Conservation (phyloP, 306 rosid genomes). For the Hylodesmum podocarpum region DNA sequence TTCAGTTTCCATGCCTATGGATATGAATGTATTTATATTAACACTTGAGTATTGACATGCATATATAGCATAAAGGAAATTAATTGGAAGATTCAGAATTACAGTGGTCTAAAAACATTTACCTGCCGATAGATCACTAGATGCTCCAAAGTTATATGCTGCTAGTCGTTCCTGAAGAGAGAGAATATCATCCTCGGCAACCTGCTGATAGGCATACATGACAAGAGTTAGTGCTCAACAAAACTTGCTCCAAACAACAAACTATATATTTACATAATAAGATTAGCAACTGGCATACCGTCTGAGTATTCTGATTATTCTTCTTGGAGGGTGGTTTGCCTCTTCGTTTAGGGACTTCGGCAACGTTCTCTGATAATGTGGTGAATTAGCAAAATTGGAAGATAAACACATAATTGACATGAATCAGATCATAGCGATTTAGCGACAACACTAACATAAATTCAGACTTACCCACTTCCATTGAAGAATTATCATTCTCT, state of each 20-base stretch:
- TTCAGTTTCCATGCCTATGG: constrained; percentile 59
- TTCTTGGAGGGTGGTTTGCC: constrained; percentile 56
- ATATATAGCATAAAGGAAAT: background rate
- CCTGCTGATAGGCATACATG: constrained; percentile 38
- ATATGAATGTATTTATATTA: background rate
- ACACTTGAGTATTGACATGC: background rate
- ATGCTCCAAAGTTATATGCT: constrained; percentile 75
- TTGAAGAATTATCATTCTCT: constrained; percentile 48
- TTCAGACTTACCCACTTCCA: constrained; percentile 64
- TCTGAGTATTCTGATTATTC: constrained; percentile 60
- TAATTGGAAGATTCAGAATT: background rate
- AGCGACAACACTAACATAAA: background rate
- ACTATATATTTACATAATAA: background rate
- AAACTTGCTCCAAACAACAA: background rate
- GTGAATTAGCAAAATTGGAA: background rate
- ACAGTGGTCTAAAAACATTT: background rate
- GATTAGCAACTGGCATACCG: constrained; percentile 39
- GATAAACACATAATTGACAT: background rate
- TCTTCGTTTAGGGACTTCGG: constrained; percentile 53
- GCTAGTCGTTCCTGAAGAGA: constrained; percentile 94
- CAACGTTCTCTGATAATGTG: constrained; percentile 50
- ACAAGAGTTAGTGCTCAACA: background rate
- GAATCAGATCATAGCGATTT: background rate
- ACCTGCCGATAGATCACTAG: constrained; percentile 71
- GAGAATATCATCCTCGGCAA: constrained; percentile 53